Conservation (phyloP, 2,329 filamentous ascomycete species). For the Microsporum canis region DNA sequence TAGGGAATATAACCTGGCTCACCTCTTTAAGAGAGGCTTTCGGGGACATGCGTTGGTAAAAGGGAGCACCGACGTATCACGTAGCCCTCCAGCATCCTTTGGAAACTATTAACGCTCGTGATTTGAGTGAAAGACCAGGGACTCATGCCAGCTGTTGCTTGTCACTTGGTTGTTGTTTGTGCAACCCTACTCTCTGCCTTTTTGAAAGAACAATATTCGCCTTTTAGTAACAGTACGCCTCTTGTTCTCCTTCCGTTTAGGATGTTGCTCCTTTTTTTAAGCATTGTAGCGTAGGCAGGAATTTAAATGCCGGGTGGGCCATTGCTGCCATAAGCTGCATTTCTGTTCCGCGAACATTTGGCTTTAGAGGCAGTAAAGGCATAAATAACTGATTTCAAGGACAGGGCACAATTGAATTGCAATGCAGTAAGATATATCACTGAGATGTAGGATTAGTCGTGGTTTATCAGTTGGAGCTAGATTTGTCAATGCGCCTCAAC, state of each 20-base stretch:
- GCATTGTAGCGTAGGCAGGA: too few relatives aligned
- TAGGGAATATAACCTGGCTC: not conserved
- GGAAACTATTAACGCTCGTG: not conserved
- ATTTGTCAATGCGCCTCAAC: not conserved
- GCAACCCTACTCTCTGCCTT: not conserved
- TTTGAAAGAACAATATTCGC: not conserved
- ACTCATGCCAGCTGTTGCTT: not conserved
- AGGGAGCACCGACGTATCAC: not conserved
- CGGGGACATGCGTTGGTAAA: not conserved
- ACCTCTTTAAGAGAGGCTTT: not conserved
- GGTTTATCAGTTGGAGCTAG: not conserved
- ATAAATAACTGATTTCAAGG: not conserved
- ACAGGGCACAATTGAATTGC: not conserved
- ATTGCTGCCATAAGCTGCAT: too few relatives aligned
- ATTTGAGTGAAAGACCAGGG: not conserved
- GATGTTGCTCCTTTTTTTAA: not conserved
- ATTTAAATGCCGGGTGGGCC: too few relatives aligned
- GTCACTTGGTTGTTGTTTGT: not conserved
- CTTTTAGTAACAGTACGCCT: not conserved
- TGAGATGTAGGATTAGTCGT: not conserved
- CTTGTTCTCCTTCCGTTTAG: not conserved
- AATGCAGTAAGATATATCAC: not conserved
- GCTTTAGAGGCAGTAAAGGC: not conserved
- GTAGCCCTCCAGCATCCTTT: not conserved
- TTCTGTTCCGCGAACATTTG: not conserved